A percentile compares a stretch with the other conserved stretches of the same genome.
These are phyloP conservation scores for Cryphonectria naterciae DNA, from an alignment of 2,329 filamentous ascomycete genomes.

Conservation along the genomic window DNA sequence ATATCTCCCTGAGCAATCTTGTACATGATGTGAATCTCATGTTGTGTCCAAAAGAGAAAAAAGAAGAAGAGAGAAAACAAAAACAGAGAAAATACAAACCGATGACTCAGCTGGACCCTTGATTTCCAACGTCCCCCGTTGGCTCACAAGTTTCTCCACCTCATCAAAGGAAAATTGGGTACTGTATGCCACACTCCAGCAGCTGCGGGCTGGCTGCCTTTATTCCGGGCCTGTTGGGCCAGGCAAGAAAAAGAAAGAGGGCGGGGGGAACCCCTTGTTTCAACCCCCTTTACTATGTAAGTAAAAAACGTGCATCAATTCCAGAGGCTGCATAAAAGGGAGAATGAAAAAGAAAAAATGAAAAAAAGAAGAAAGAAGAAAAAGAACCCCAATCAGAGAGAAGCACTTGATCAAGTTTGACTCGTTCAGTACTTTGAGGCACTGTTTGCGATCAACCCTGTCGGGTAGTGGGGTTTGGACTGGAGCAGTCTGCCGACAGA, in stretches of 20 bases:
- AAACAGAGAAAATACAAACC: not conserved
- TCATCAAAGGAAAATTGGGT: not conserved
- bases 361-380: not conserved
- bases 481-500: slow-evolving; percentile 17
- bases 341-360: not conserved
- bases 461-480: slow-evolving; percentile 2
- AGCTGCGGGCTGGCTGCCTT: not conserved
- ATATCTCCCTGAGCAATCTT: too few relatives aligned
- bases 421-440: slow-evolving; percentile 8
- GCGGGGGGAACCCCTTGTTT: too few relatives aligned
- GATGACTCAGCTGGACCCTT: slow-evolving; percentile 23
- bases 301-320: not conserved
- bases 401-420: slow-evolving; percentile 17
- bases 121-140: slow-evolving; percentile 17
- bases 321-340: slow-evolving; percentile 12
- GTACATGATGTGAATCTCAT: too few relatives aligned
- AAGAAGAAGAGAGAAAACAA: not conserved
- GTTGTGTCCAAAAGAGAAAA: not conserved
- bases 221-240: not conserved
- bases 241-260: not conserved
- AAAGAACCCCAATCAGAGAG: not conserved
- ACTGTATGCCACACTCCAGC: not conserved
- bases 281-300: slow-evolving; percentile 6
- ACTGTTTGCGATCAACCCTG: not conserved
- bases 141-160: not conserved